Percentiles rank a stretch among this genome's conserved stretches.
phyloP scores from a whole-genome alignment of 2,329 filamentous ascomycete species.

The Sporothrix pseudoabietina region DNA sequence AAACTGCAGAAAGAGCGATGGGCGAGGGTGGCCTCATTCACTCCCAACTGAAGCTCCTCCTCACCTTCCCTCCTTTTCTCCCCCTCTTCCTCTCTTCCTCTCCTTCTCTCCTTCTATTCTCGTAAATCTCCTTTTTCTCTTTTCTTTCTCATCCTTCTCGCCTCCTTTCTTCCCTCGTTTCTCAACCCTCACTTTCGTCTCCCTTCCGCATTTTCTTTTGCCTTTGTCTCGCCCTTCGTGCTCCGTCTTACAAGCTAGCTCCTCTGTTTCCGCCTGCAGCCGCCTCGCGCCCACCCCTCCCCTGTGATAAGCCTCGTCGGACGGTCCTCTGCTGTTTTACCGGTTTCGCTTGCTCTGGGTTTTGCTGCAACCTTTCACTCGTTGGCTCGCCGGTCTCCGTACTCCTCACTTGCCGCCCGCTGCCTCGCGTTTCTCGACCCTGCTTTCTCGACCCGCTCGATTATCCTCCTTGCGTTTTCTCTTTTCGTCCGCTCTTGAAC shows the following conservation, averaged over 20 bases:
- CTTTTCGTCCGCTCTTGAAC: background rate
- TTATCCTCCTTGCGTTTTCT: background rate
- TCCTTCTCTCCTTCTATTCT: background rate
- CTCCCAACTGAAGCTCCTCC: background rate
- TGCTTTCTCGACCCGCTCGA: background rate
- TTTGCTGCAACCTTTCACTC: background rate
- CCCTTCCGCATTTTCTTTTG: background rate
- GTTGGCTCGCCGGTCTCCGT: background rate
- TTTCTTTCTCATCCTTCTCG: background rate
- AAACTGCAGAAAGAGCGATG: background rate
- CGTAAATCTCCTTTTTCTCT: background rate
- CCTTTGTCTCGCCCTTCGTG: conserved; percentile 1
- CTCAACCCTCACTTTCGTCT: background rate
- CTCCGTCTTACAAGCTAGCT: conserved; percentile 12
- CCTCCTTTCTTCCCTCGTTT: background rate
- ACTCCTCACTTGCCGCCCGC: background rate
- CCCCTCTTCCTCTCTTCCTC: background rate
- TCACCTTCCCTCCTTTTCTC: conserved; percentile 15
- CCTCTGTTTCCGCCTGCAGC: conserved; percentile 6
- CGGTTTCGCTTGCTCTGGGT: conserved; percentile 22
- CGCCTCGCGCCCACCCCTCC: background rate
- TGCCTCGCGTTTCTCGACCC: conserved; percentile 7
- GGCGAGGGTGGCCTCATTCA: conserved; percentile 18
- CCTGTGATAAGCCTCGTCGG: conserved; percentile 20
- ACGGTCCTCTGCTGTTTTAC: conserved; percentile 5